A percentile compares a stretch with the other conserved stretches of the same genome.
Evolutionary conservation across 306 rosid genomes (phyloP).

Genomic region (Bauhinia variegata): DNA sequence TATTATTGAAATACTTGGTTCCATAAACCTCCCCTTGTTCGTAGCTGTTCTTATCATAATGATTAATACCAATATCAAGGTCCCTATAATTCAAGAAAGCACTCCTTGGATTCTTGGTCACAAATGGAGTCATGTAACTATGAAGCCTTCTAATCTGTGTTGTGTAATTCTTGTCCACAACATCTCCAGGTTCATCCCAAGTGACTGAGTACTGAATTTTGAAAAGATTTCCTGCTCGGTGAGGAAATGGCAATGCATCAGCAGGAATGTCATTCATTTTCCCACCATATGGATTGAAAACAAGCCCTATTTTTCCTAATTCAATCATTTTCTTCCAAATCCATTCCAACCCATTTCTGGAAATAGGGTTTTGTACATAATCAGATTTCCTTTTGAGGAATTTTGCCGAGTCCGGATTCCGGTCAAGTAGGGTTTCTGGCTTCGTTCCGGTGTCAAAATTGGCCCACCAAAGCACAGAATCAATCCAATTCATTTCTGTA

Average conservation of each 20-base stretch:
- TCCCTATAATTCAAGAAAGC: conserved; percentile 47
- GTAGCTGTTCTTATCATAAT: conserved; percentile 27
- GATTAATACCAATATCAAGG: conserved; percentile 54
- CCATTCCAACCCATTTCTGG: neutral
- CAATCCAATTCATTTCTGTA: neutral
- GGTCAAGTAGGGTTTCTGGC: neutral
- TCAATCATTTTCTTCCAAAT: conserved; percentile 10
- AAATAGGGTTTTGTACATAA: neutral
- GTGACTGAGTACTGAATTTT: conserved; percentile 51
- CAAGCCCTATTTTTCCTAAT: neutral
- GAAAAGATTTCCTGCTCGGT: conserved; percentile 50
- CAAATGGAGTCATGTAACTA: conserved; percentile 54
- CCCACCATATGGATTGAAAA: conserved; percentile 1
- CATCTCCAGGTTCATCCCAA: conserved; percentile 41
- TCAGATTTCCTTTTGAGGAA: neutral
- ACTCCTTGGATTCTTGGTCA: conserved; percentile 33
- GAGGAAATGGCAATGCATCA: conserved; percentile 51
- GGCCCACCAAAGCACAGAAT: neutral
- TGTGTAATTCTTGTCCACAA: neutral
- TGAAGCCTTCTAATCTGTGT: conserved; percentile 23
- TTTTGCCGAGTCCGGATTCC: neutral
- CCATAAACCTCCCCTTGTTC: conserved; percentile 55
- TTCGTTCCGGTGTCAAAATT: neutral
- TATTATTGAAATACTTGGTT: conserved; percentile 46
- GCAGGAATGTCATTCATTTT: neutral